A percentile compares a stretch with the other conserved stretches of the same genome.
phyloP scores from a whole-genome alignment of 495 filamentous ascomycete genomes.

The Aspergillus heteromorphus region DNA sequence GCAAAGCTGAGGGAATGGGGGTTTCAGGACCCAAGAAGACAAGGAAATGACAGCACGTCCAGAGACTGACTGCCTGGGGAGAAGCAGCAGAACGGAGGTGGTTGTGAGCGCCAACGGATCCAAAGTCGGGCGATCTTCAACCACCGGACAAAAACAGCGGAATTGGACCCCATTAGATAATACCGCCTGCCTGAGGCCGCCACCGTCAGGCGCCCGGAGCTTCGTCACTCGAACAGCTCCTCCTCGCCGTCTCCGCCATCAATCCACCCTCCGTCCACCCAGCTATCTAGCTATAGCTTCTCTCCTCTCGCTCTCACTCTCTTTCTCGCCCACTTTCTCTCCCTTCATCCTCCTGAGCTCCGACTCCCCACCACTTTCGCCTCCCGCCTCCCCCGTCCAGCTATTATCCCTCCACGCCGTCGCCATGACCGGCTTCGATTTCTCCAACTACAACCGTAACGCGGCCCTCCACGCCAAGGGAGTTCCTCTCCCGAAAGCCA shows the following conservation, averaged over 20 bases:
- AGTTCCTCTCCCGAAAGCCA: constrained; percentile 92
- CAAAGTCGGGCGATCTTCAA: background rate
- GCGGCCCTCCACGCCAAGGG: constrained; percentile 87
- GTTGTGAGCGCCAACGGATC: background rate
- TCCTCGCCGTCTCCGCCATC: constrained; percentile 21
- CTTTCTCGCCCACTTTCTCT: background rate
- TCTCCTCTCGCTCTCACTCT: background rate
- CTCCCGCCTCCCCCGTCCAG: background rate
- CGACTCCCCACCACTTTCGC: background rate
- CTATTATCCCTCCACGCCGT: constrained; percentile 20
- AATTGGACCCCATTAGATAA: constrained; percentile 8
- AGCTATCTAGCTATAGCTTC: constrained; percentile 8
- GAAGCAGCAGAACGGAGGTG: background rate
- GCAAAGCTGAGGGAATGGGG: constrained; percentile 3
- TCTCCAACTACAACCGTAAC: constrained; percentile 99
- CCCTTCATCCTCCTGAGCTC: background rate
- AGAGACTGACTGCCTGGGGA: background rate
- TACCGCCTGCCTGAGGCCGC: constrained; percentile 31
- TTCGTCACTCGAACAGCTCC: constrained; percentile 38
- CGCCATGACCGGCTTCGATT: constrained; percentile 97
- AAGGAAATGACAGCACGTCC: background rate
- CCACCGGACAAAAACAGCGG: constrained; percentile 29
- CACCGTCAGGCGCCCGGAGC: constrained; percentile 36
- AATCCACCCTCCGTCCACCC: constrained; percentile 14
- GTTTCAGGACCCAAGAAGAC: background rate